phyloP scores from a whole-genome alignment of 352 stramenopile genomes.

The Globisporangium parvum region DNA sequence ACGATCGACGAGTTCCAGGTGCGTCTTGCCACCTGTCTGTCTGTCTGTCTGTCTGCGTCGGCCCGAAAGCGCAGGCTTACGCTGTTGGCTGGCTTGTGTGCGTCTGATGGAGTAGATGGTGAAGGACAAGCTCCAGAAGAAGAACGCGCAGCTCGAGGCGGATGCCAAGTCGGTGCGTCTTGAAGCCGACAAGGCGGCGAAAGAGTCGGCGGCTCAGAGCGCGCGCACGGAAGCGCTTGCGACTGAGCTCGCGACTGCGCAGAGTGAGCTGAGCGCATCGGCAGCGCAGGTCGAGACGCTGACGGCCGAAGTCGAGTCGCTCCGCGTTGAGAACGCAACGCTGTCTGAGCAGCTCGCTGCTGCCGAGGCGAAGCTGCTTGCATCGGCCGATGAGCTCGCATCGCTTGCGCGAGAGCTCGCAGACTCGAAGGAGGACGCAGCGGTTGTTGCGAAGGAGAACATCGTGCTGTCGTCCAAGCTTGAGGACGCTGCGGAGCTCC shows the following conservation, averaged over 20 bases:
- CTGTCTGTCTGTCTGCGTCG: not conserved
- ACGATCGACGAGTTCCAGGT: conserved; percentile 42
- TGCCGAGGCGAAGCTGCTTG: conserved; percentile 5
- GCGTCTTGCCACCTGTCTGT: not conserved
- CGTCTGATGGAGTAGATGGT: conserved; percentile 12
- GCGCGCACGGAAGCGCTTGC: conserved; percentile 23
- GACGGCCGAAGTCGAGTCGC: conserved; percentile 4
- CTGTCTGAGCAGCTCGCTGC: conserved; percentile 11
- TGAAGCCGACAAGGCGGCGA: conserved; percentile 32
- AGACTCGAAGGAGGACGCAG: conserved; percentile 12
- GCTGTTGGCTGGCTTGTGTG: not conserved
- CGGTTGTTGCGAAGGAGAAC: not conserved
- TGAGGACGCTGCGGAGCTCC: conserved; percentile 18
- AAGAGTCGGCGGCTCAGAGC: conserved; percentile 23
- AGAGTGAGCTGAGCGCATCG: conserved; percentile 14
- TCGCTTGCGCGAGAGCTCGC: conserved; percentile 27
- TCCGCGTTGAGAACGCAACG: conserved; percentile 10
- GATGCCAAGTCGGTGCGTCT: conserved; percentile 33
- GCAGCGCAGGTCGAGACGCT: conserved; percentile 2
- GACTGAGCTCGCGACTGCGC: conserved; percentile 23
- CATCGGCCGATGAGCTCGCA: conserved; percentile 12
- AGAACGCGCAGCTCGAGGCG: conserved; percentile 34
- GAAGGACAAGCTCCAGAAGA: conserved; percentile 39
- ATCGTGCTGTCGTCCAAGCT: conserved; percentile 4
- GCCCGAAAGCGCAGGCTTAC: not conserved